A percentile compares a stretch with the other conserved stretches of the same genome.
Conservation (phyloP, 2,329 filamentous ascomycete species). For the Aspergillus vadensis region DNA sequence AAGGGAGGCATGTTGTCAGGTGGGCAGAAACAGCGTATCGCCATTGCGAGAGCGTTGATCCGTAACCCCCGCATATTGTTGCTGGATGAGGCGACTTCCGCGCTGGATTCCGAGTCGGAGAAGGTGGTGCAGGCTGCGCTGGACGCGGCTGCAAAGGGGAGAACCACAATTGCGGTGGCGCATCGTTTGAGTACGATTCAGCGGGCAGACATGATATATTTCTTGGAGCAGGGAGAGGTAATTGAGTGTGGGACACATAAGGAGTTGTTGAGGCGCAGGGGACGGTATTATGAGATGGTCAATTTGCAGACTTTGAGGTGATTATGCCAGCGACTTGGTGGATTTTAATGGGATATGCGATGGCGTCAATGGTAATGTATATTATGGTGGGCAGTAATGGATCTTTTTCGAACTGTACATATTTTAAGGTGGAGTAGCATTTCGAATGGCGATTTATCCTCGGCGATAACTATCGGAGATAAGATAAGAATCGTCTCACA, state of each 20-base stretch:
- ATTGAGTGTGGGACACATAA: conserved; percentile 78
- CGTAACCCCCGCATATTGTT: conserved; percentile 36
- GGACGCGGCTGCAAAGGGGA: conserved; percentile 75
- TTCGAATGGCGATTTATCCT: too few relatives aligned
- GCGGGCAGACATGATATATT: conserved; percentile 87
- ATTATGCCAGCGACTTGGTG: neutral
- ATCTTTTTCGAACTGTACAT: too few relatives aligned
- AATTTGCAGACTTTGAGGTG: conserved; percentile 71
- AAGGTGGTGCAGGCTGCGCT: conserved; percentile 65
- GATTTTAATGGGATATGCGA: neutral
- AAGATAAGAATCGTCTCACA: neutral
- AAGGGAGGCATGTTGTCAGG: conserved; percentile 33
- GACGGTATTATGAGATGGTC: conserved; percentile 73
- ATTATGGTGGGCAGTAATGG: neutral
- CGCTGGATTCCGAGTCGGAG: conserved; percentile 49
- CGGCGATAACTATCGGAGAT: too few relatives aligned
- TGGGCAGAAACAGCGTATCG: conserved; percentile 40
- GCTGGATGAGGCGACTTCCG: conserved; percentile 43
- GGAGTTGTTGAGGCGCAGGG: conserved; percentile 67
- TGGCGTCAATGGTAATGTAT: neutral
- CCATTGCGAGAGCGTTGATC: conserved; percentile 40
- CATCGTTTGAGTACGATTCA: conserved; percentile 88
- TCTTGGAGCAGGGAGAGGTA: conserved; percentile 81
- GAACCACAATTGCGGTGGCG: conserved; percentile 88
- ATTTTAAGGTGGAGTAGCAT: too few relatives aligned